A percentile compares a stretch with the other conserved stretches of the same genome.
These are phyloP conservation scores for Saccharum spontaneum DNA, from an alignment of 176 grass and related monocot genomes.

Conservation along the genomic window DNA sequence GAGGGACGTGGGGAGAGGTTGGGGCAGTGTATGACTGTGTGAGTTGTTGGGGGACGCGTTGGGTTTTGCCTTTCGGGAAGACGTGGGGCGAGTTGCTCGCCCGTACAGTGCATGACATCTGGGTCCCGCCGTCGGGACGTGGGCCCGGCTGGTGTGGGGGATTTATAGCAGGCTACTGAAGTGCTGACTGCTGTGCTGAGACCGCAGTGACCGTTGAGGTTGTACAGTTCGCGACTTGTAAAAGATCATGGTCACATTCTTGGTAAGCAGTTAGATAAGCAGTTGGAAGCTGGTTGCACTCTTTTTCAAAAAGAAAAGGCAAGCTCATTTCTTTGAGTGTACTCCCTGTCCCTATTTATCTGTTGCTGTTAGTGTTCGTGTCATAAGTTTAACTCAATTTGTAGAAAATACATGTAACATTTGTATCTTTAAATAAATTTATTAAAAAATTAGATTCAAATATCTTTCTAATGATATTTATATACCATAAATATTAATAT, in stretches of 20 bases:
- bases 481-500: too few relatives aligned
- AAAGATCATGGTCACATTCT: background rate
- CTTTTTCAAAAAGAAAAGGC: background rate
- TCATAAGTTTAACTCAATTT: too few relatives aligned
- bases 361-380: too few relatives aligned
- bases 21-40: background rate
- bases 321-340: background rate
- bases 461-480: too few relatives aligned
- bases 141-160: background rate
- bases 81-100: background rate
- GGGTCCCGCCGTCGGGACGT: rapidly evolving
- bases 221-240: background rate
- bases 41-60: constrained; percentile 34
- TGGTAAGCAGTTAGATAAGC: background rate
- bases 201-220: background rate
- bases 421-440: too few relatives aligned
- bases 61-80: constrained; percentile 9
- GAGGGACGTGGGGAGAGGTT: background rate
- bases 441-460: too few relatives aligned
- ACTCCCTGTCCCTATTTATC: background rate
- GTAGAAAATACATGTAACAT: too few relatives aligned
- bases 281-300: background rate
- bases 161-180: background rate
- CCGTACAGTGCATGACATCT: constrained; percentile 8
- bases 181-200: background rate